These are phyloP conservation scores for Colletotrichum graminicola DNA, from an alignment of 2,329 filamentous ascomycete species.

Conservation along the genomic window DNA sequence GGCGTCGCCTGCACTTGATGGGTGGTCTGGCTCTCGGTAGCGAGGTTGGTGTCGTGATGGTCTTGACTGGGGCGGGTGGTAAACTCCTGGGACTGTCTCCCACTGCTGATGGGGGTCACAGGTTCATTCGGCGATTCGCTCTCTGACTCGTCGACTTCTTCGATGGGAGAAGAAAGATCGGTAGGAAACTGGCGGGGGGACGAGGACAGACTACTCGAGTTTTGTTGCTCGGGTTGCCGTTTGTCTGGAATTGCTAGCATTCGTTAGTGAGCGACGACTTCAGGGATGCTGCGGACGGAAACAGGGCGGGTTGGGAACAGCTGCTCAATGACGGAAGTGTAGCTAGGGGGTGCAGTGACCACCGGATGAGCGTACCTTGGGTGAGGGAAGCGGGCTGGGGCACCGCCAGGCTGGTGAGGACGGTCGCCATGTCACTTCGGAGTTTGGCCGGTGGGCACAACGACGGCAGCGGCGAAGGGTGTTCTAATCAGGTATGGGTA, in stretches of 20 bases:
- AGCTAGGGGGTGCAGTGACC: conserved; percentile 22
- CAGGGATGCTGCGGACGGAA: conserved; percentile 39
- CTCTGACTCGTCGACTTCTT: conserved; percentile 71
- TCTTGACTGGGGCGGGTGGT: conserved; percentile 58
- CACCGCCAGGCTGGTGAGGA: conserved; percentile 30
- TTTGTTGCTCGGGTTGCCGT: conserved; percentile 34
- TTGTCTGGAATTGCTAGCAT: conserved; percentile 34
- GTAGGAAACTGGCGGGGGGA: conserved; percentile 63
- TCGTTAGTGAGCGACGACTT: conserved; percentile 27
- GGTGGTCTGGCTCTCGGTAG: conserved; percentile 42
- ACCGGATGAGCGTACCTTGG: conserved; percentile 34
- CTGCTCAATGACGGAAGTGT: conserved; percentile 35
- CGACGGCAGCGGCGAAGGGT: conserved; percentile 25
- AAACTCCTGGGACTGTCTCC: conserved; percentile 68
- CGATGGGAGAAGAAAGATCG: conserved; percentile 66
- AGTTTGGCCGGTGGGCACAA: conserved; percentile 27
- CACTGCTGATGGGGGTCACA: conserved; percentile 70
- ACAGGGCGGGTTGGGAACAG: conserved; percentile 34
- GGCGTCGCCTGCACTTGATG: conserved; percentile 35
- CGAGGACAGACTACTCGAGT: conserved; percentile 48
- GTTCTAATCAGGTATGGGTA: conserved; percentile 30
- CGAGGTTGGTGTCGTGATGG: conserved; percentile 49
- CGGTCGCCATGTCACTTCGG: conserved; percentile 35
- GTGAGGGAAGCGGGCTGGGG: conserved; percentile 28
- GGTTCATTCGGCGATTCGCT: conserved; percentile 72